Percentiles rank a stretch among this genome's conserved stretches.
phyloP scores from a whole-genome alignment of 306 rosid genomes.

The Citrullus mucosospermus region DNA sequence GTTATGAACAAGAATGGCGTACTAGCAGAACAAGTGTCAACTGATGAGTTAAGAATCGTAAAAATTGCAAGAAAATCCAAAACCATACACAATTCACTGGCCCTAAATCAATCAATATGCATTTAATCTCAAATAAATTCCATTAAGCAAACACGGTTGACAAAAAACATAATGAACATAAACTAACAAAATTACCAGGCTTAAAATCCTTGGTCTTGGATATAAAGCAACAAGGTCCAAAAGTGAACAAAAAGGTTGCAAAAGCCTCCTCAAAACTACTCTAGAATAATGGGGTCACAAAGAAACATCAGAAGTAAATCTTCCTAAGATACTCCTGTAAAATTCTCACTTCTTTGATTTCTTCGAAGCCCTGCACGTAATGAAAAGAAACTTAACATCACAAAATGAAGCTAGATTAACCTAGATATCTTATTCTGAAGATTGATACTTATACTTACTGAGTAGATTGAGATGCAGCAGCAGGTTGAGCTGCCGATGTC shows the following conservation, averaged over 20 bases:
- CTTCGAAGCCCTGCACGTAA: constrained; percentile 52
- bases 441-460: constrained; percentile 53
- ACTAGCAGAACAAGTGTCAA: neutral
- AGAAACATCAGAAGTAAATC: neutral
- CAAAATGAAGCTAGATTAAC: neutral
- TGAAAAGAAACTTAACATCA: neutral
- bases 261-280: constrained; percentile 28
- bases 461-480: constrained; percentile 33
- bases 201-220: neutral
- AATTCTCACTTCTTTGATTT: constrained; percentile 62
- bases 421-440: too few species aligned
- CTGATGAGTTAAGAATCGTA: neutral
- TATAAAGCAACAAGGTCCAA: constrained; percentile 19
- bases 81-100: neutral
- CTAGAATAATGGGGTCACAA: constrained; percentile 10
- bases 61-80: neutral
- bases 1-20: neutral
- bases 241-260: constrained; percentile 9
- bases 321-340: constrained; percentile 1
- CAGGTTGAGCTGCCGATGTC: constrained; percentile 16
- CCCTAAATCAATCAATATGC: neutral
- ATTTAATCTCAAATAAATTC: neutral
- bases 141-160: neutral
- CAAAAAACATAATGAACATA: neutral
- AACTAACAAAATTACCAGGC: constrained; percentile 6